Evolutionary conservation across 1,284 basidiomycete genomes (phyloP), one percentile per base, ranked within the genome.

Genomic region (Bjerkandera adusta): DNA sequence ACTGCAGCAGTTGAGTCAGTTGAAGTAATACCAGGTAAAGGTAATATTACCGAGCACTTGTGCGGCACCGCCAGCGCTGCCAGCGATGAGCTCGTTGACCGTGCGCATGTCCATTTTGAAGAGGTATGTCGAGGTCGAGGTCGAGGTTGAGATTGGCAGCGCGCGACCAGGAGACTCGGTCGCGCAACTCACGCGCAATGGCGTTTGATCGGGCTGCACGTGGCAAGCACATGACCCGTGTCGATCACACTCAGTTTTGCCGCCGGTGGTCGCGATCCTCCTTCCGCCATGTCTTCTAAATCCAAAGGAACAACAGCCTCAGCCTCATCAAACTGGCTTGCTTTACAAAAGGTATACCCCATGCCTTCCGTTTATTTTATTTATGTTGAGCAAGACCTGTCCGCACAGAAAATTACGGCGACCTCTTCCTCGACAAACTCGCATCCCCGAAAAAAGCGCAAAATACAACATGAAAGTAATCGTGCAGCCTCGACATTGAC

Each of bases 41-140:
- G 26, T 13, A 15, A 22, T 25, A 24, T 20, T 37, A 51, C 50
- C 50, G 7, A 96, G 71, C 21, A 97, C 92, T 55, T 86, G 84
- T 0, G 85, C 82, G 1, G 85, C 87, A 15, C 87, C 88, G 37
- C 83, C 89, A 5, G 87, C 75, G 58, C 85, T 88, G 8, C 89
- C 89, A 2, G 88, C 85, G 30, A 89, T 63, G 25, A 92, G 75
- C 59, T 89, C 87, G 56, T 89, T 88, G 27, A 83, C 60, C 0
- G 83, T 88, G 37, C 75, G 63, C 6, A 60, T 36, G 42, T 65
- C 59, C 61, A 65, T 62, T n/a, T 15, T 32, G 29, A 42, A 21
- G 26, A 30, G 15, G 43, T 15, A 29, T 37, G 33, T 20, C 33
- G 20, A 12, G 15, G 20, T 25, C 20, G 12, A 16, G 36, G 22